A percentile compares a stretch with the other conserved stretches of the same genome.
Evolutionary conservation across 495 filamentous ascomycete genomes (phyloP).

Genomic region (Aspergillus coremiiformis): DNA sequence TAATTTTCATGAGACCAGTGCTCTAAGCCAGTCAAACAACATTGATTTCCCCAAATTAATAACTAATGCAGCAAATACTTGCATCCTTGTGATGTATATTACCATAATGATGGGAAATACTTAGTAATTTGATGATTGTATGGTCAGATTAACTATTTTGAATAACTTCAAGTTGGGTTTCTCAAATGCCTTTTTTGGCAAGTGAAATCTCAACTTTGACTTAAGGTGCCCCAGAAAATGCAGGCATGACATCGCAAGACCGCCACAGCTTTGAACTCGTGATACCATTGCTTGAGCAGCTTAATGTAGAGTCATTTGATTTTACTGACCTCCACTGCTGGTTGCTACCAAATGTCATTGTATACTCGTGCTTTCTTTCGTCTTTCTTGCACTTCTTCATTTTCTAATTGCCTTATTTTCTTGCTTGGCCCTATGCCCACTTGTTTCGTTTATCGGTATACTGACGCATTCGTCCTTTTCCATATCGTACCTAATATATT

Average conservation of each 20-base stretch:
- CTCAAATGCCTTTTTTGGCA: not conserved
- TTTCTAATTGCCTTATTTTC: not conserved
- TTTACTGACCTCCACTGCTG: not conserved
- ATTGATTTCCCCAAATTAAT: not conserved
- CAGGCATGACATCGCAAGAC: not conserved
- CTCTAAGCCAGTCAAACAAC: not conserved
- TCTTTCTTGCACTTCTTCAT: not conserved
- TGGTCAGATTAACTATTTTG: not conserved
- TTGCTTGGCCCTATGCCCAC: not conserved
- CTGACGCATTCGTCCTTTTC: too few relatives aligned
- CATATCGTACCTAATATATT: too few relatives aligned
- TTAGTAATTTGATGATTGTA: too few relatives aligned
- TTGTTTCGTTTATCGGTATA: not conserved
- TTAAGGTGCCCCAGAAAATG: not conserved
- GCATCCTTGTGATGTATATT: not conserved
- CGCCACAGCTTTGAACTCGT: not conserved
- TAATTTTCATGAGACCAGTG: not conserved
- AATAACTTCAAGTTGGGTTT: not conserved
- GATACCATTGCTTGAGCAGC: not conserved
- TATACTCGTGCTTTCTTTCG: not conserved
- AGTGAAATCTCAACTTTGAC: not conserved
- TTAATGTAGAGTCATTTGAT: not conserved
- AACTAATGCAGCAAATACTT: not conserved
- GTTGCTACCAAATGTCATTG: not conserved
- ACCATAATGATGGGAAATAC: not conserved